Percentiles rank a stretch among this genome's conserved stretches.
phyloP scores from a whole-genome alignment of 1,284 basidiomycete genomes.

The Ganoderma leucocontextum region DNA sequence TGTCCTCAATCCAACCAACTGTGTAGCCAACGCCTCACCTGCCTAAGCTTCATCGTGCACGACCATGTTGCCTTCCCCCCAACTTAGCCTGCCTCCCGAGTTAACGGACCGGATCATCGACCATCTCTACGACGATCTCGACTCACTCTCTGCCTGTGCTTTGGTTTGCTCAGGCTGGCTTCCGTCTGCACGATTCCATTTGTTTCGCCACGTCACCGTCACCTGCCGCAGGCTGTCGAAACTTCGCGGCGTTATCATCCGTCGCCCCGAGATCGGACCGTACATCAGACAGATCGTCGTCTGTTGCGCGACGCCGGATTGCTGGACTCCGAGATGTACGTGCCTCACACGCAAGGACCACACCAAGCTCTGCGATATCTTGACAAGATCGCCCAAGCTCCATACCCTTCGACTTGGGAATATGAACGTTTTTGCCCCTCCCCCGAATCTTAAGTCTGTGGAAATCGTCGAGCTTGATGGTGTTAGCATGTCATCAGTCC shows the following conservation, averaged over 20 bases:
- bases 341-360: background rate
- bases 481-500: background rate
- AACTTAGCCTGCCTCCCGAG: background rate
- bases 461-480: background rate
- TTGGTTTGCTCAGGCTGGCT: constrained; percentile 4
- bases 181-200: background rate
- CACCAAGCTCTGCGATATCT: background rate
- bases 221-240: background rate
- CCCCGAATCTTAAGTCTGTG: background rate
- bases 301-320: background rate
- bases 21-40: no score
- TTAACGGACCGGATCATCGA: background rate
- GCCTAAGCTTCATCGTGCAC: background rate
- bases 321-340: background rate
- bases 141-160: constrained; percentile 2
- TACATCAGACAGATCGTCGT: background rate
- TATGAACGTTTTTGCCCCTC: background rate
- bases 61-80: background rate
- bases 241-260: background rate
- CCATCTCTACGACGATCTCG: background rate
- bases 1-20: no score
- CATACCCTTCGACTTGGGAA: background rate
- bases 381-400: background rate
- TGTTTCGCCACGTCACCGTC: background rate
- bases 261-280: background rate